Conservation (phyloP, 2,329 filamentous ascomycete species). For the Rhytidhysteron rufulum region DNA sequence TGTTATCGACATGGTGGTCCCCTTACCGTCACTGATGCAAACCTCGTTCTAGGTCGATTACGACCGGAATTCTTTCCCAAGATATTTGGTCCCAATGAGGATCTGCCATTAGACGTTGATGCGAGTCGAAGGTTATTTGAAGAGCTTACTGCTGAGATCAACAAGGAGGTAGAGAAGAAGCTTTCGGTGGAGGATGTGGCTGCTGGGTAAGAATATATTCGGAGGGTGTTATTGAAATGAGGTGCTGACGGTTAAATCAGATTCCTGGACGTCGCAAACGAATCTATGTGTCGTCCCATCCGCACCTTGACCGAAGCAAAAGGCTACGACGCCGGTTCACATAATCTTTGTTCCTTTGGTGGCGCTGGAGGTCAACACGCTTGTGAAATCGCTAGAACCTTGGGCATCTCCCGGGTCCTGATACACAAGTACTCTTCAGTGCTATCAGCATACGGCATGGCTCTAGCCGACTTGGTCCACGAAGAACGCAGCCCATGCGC, state of each 20-base stretch:
- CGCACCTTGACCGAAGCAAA: constrained; percentile 24
- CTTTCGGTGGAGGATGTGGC: constrained; percentile 26
- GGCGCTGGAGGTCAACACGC: constrained; percentile 44
- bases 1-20: constrained; percentile 34
- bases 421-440: constrained; percentile 47
- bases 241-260: constrained; percentile 82
- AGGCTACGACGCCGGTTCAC: constrained; percentile 16
- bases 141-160: constrained; percentile 43
- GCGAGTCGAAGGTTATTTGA: constrained; percentile 39
- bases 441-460: constrained; percentile 47
- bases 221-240: constrained; percentile 73
- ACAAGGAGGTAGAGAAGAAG: constrained; percentile 27
- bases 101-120: constrained; percentile 39
- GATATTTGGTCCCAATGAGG: constrained; percentile 29
- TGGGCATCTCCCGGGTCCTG: constrained; percentile 43
- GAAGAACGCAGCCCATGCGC: constrained; percentile 52
- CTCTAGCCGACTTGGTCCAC: constrained; percentile 44
- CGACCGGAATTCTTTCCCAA: constrained; percentile 27
- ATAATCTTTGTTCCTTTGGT: constrained; percentile 25
- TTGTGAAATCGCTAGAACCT: constrained; percentile 40
- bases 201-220: constrained; percentile 50
- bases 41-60: constrained; percentile 29
- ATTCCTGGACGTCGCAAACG: constrained; percentile 26
- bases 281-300: constrained; percentile 27
- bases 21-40: constrained; percentile 33